Evolutionary conservation across 352 stramenopile genomes (phyloP), one percentile per base, ranked within the genome.

Genomic region (Phytophthora fragariae): DNA sequence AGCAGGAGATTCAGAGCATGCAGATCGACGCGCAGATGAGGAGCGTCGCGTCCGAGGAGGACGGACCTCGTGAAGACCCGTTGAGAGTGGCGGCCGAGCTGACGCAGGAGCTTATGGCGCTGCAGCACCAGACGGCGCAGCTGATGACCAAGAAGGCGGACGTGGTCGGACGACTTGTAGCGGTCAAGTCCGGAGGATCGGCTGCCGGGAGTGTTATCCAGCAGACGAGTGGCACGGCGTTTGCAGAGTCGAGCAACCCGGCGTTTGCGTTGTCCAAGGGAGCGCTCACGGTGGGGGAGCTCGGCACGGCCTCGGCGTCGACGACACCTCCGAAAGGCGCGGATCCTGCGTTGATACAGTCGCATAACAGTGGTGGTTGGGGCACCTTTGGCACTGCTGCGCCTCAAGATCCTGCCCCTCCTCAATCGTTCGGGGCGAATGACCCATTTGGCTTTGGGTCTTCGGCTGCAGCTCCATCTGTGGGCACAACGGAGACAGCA

Each of bases 1-100:
- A 84, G 57, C 84, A 91, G 62, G 86, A 93, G 57, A 89, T 93
- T 31, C 86, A 93, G 67, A 90, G 72, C 39, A 72, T 92, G 58
- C 77, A 93, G 73, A 92, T 92, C 68, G 73, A 82, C 27, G 79
- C 76, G 17, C 81, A 88, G 62, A 93, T 92, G 84, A 74, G 76
- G 29, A 85, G 70, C 47, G 79, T 88, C 10, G 80, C 81, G 14
- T 82, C 81, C 5, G 82, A 91, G 53, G 66, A 65, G 33, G 62
- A 60, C 0, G 58, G 52, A 39, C 17, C 46, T 11, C 50, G 69
- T 41, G 72, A 73, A 1, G 66, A 87, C 14, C 71, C 55, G 10
- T 62, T 91, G 12, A 67, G 70, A 19, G 39, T 76, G 15, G 68
- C 83, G 14, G 70, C 60, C 21, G 49, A 7, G 12, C 75, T 93